These are phyloP conservation scores for Furcasterigmium furcatum DNA, from an alignment of 2,329 filamentous ascomycete genomes.

Conservation along the genomic window DNA sequence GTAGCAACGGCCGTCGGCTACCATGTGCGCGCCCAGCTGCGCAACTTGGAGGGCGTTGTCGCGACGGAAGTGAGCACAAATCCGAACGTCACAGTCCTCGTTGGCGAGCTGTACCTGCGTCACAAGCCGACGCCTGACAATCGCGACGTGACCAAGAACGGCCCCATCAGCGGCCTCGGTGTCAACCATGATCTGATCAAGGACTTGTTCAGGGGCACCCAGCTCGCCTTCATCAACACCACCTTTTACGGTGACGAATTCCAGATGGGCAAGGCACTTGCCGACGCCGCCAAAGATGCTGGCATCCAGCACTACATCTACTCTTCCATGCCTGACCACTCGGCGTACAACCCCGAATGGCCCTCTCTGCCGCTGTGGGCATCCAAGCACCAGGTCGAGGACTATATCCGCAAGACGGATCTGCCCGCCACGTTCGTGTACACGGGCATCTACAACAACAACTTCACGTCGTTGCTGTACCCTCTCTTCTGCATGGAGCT, in stretches of 20 bases:
- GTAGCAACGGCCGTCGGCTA: slow-evolving; percentile 93
- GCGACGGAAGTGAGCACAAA: slow-evolving; percentile 81
- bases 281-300: slow-evolving; percentile 81
- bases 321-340: slow-evolving; percentile 95
- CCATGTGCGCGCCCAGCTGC: slow-evolving; percentile 86
- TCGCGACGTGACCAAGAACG: slow-evolving; percentile 66
- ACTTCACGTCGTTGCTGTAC: slow-evolving; percentile 90
- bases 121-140: slow-evolving; percentile 46
- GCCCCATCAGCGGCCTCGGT: slow-evolving; percentile 57
- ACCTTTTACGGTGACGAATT: slow-evolving; percentile 96
- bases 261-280: slow-evolving; percentile 81
- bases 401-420: slow-evolving; percentile 79
- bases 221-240: slow-evolving; percentile 96
- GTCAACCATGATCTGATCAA: slow-evolving; percentile 72
- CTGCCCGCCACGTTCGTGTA: slow-evolving; percentile 91
- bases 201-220: slow-evolving; percentile 76
- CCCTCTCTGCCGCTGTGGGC: slow-evolving; percentile 87
- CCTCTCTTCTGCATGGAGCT: slow-evolving; percentile 95
- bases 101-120: slow-evolving; percentile 61
- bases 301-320: slow-evolving; percentile 91
- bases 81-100: slow-evolving; percentile 68
- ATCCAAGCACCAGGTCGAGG: slow-evolving; percentile 88
- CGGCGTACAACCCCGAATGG: slow-evolving; percentile 72
- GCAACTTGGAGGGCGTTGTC: slow-evolving; percentile 82
- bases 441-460: slow-evolving; percentile 98